A percentile compares a stretch with the other conserved stretches of the same genome.
Conservation (phyloP, 2,329 filamentous ascomycete species). For the Botrytis porri region DNA sequence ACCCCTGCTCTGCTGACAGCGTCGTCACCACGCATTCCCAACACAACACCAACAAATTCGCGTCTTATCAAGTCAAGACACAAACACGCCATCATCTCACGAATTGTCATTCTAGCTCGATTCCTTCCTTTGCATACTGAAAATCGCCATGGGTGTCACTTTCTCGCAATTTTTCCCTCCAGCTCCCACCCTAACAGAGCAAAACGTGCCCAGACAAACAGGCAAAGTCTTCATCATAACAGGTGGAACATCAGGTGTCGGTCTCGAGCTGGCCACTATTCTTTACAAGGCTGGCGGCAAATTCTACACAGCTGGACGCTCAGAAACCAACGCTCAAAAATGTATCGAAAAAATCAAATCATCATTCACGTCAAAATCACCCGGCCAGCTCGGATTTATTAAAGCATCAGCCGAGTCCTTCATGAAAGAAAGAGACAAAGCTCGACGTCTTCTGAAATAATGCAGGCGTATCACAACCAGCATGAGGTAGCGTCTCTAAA, state of each 20-base stretch:
- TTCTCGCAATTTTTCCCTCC: constrained; percentile 15
- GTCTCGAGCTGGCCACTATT: constrained; percentile 47
- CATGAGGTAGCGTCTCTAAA: constrained; percentile 16
- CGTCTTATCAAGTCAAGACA: no score
- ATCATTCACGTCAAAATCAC: constrained; percentile 24
- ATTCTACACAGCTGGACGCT: constrained; percentile 49
- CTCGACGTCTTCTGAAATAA: constrained; percentile 43
- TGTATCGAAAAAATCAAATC: constrained; percentile 35
- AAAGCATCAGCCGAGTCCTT: constrained; percentile 39
- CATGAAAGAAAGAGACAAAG: constrained; percentile 33
- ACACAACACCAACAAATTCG: no score
- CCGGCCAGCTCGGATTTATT: constrained; percentile 36
- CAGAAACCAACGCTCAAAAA: constrained; percentile 38
- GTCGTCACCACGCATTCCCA: no score
- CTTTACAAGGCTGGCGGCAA: constrained; percentile 49
- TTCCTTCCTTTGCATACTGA: neutral
- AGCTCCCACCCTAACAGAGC: constrained; percentile 39
- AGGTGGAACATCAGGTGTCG: constrained; percentile 36
- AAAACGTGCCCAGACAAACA: constrained; percentile 40
- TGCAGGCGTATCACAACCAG: constrained; percentile 39
- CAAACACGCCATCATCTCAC: no score
- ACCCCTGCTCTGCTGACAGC: no score
- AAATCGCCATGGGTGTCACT: neutral
- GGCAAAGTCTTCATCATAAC: constrained; percentile 45
- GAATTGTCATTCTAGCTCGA: neutral